Conservation (phyloP, 495 filamentous ascomycete species). For the Lasiosphaeria miniovina region DNA sequence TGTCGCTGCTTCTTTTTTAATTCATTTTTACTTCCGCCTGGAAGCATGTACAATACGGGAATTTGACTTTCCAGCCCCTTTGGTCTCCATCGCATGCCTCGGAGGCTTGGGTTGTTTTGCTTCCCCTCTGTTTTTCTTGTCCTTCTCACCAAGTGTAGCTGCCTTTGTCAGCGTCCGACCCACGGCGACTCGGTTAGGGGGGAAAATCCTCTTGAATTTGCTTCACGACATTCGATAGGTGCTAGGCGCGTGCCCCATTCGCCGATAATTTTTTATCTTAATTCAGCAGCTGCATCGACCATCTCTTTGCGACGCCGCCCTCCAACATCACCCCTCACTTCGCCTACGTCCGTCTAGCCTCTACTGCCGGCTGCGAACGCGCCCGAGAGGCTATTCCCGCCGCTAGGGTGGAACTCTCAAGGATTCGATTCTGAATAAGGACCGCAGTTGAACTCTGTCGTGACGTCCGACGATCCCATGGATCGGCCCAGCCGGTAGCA, state of each 20-base stretch:
- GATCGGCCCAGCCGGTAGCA: constrained; percentile 26
- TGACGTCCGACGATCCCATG: constrained; percentile 24
- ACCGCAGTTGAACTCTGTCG: constrained; percentile 1
- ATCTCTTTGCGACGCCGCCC: constrained; percentile 19
- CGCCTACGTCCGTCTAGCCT: not conserved
- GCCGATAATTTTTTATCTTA: constrained; percentile 24
- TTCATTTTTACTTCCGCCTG: constrained; percentile 2
- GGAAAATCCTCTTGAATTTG: not conserved
- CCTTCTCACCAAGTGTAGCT: not conserved
- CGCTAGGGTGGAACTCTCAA: too few species aligned
- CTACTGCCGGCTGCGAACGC: not conserved
- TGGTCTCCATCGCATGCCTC: constrained; percentile 14
- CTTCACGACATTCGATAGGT: constrained; percentile 19
- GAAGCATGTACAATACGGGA: not conserved
- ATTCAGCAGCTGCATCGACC: constrained; percentile 35
- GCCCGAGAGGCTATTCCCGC: too few species aligned
- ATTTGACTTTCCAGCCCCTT: constrained; percentile 16
- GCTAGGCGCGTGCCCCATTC: constrained; percentile 10
- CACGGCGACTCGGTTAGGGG: not conserved
- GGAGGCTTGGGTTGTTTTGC: constrained; percentile 15
- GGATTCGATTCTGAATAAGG: constrained; percentile 3
- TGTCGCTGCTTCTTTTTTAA: constrained; percentile 13
- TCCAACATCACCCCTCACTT: constrained; percentile 8
- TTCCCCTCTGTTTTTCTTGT: constrained; percentile 11
- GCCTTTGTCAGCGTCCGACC: not conserved